Percentiles rank a stretch among this genome's conserved stretches.
Evolutionary conservation across 352 stramenopile genomes (phyloP).

Genomic region (Phytophthora hybrid): DNA sequence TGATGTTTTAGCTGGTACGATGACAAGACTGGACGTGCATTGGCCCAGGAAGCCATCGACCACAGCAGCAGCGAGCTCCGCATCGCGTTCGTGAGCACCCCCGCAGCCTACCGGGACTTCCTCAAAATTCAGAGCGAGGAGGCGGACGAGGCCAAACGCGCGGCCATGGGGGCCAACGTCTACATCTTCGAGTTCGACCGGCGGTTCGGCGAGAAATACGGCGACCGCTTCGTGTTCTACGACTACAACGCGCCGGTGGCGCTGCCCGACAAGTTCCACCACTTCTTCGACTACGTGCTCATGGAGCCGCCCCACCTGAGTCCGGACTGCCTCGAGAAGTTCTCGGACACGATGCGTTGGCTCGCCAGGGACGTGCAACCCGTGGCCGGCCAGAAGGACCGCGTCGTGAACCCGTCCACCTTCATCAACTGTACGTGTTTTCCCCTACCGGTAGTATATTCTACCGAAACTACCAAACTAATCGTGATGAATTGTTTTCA

Average conservation of each 20-base stretch:
- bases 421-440: slow-evolving; percentile 56
- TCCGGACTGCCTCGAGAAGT: slow-evolving; percentile 55
- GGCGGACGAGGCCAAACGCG: slow-evolving; percentile 36
- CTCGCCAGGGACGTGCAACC: slow-evolving; percentile 44
- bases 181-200: slow-evolving; percentile 63
- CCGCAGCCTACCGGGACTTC: slow-evolving; percentile 51
- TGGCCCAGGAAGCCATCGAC: slow-evolving; percentile 56
- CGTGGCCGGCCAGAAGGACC: slow-evolving; percentile 42
- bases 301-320: slow-evolving; percentile 62
- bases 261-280: slow-evolving; percentile 53
- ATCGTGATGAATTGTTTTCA: slow-evolving; percentile 15
- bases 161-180: slow-evolving; percentile 47
- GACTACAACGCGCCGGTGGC: slow-evolving; percentile 57
- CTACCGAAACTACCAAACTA: too few species aligned
- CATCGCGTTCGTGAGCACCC: slow-evolving; percentile 62
- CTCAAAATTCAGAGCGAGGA: slow-evolving; percentile 46
- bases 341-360: slow-evolving; percentile 60
- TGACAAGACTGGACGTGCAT: slow-evolving; percentile 46
- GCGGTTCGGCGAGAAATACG: slow-evolving; percentile 60
- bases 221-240: slow-evolving; percentile 56
- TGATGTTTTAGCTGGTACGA: slow-evolving; percentile 48
- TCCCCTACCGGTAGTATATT: too few species aligned
- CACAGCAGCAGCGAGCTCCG: slow-evolving; percentile 47
- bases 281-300: slow-evolving; percentile 66
- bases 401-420: slow-evolving; percentile 48